These are phyloP conservation scores for Xylariaceae sp. DNA, from an alignment of 2,329 filamentous ascomycete genomes.

Conservation along the genomic window DNA sequence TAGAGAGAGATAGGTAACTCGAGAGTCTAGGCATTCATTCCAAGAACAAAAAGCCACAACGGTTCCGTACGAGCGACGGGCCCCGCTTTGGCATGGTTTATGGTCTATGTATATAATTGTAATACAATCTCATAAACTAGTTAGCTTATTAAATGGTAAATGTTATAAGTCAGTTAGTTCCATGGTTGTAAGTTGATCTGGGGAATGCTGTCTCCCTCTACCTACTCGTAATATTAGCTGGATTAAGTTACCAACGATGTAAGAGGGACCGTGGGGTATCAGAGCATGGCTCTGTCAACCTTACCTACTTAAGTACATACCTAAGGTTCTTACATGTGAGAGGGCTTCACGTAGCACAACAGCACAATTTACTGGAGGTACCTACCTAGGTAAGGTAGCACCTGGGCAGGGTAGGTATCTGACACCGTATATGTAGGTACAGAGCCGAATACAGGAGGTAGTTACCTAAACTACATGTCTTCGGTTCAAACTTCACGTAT, in stretches of 20 bases:
- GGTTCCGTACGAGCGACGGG: conserved; percentile 27
- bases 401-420: too few relatives aligned
- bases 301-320: too few relatives aligned
- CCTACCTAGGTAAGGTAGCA: too few relatives aligned
- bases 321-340: conserved; percentile 27
- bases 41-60: too few relatives aligned
- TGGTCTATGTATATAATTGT: conserved; percentile 1
- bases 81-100: conserved; percentile 15
- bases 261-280: conserved; percentile 10
- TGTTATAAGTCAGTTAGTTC: conserved; percentile 16
- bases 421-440: too few relatives aligned
- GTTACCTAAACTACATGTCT: too few relatives aligned
- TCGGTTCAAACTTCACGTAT: too few relatives aligned
- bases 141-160: conserved; percentile 1
- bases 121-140: background rate
- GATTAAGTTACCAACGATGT: background rate
- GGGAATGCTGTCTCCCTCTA: conserved; percentile 19
- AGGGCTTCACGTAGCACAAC: background rate
- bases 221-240: too few relatives aligned
- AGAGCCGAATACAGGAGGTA: too few relatives aligned
- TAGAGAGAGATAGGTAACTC: too few relatives aligned
- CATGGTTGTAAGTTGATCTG: conserved; percentile 23
- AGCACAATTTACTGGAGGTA: background rate
- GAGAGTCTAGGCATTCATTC: too few relatives aligned
- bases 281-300: conserved; percentile 10